These are phyloP conservation scores for Crocinoboletus sp. DNA, from an alignment of 1,284 basidiomycete species.

Conservation along the genomic window DNA sequence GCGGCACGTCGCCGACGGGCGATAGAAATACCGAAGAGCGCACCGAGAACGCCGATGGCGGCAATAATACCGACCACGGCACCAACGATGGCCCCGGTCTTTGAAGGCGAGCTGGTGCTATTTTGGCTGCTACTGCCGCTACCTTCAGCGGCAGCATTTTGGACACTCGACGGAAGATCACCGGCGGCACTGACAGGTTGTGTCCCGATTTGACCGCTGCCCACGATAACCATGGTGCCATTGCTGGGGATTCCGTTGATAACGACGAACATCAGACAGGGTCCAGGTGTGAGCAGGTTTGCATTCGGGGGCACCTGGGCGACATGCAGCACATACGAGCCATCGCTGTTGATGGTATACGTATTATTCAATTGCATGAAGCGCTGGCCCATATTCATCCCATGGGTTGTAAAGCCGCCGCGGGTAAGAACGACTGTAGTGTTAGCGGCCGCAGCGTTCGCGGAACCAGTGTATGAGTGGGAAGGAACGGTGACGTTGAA, in stretches of 20 bases:
- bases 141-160: constrained; percentile 22
- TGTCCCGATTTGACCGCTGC: constrained; percentile 69
- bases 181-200: constrained; percentile 51
- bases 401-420: constrained; percentile 92
- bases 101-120: constrained; percentile 18
- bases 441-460: constrained; percentile 66
- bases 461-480: constrained; percentile 58
- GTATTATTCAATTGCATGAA: constrained; percentile 73
- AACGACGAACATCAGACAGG: constrained; percentile 77
- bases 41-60: constrained; percentile 45
- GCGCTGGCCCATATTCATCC: constrained; percentile 93
- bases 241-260: constrained; percentile 82
- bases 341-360: constrained; percentile 76
- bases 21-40: constrained; percentile 43
- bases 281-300: constrained; percentile 83
- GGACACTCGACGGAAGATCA: constrained; percentile 44
- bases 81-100: constrained; percentile 47
- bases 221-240: constrained; percentile 71
- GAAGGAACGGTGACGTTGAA: constrained; percentile 68
- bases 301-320: constrained; percentile 79
- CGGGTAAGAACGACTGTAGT: constrained; percentile 82
- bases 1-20: constrained; percentile 42
- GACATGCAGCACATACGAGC: constrained; percentile 70
- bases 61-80: constrained; percentile 48
- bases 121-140: constrained; percentile 10